A percentile compares a stretch with the other conserved stretches of the same genome.
These are phyloP conservation scores for Puccinia polysora DNA, from an alignment of 1,284 basidiomycete genomes.

Conservation along the genomic window DNA sequence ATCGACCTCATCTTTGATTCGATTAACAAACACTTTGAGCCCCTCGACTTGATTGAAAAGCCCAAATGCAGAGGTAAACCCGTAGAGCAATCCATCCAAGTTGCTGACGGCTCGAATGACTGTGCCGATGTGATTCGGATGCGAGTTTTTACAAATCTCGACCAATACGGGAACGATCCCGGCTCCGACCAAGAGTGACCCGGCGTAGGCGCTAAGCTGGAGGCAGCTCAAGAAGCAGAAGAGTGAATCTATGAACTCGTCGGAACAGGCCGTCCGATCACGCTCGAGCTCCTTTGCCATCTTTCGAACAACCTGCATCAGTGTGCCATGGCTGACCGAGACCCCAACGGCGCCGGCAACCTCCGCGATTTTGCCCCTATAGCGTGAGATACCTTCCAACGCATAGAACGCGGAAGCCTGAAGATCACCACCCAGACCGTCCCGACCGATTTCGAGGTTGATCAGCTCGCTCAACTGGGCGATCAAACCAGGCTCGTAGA, in stretches of 20 bases:
- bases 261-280: constrained; percentile 43
- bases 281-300: constrained; percentile 64
- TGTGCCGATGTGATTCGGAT: constrained; percentile 62
- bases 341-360: constrained; percentile 87
- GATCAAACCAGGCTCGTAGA: constrained; percentile 89
- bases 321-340: constrained; percentile 88
- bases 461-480: constrained; percentile 81
- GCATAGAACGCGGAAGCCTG: constrained; percentile 80
- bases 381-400: constrained; percentile 81
- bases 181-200: constrained; percentile 94
- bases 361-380: constrained; percentile 75
- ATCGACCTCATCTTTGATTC: constrained; percentile 44
- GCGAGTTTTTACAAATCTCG: constrained; percentile 73
- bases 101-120: constrained; percentile 76
- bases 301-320: constrained; percentile 79
- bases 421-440: constrained; percentile 62
- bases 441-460: constrained; percentile 61
- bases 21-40: constrained; percentile 69
- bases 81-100: constrained; percentile 86
- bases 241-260: constrained; percentile 75
- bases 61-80: constrained; percentile 78
- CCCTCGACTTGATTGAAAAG: constrained; percentile 81
- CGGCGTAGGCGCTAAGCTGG: constrained; percentile 74
- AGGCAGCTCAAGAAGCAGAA: constrained; percentile 83
- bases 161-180: constrained; percentile 84